Conservation (phyloP, 371 early-diverging fungal genomes). For the Apophysomyces variabilis region DNA sequence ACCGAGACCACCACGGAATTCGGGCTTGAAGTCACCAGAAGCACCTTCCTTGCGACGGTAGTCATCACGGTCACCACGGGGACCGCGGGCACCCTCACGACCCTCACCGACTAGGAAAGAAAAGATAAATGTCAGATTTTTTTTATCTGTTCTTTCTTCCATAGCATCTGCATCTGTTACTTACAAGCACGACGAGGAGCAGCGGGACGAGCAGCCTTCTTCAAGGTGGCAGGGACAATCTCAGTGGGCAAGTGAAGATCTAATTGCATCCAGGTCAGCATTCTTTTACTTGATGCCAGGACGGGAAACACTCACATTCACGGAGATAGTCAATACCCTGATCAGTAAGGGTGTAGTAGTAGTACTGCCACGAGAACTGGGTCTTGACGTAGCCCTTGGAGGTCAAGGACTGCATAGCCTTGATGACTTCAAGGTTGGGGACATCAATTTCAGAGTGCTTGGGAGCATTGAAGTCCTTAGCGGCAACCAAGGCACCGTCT, state of each 20-base stretch:
- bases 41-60: slow-evolving; percentile 94
- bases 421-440: slow-evolving; percentile 98
- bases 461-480: slow-evolving; percentile 96
- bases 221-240: slow-evolving; percentile 95
- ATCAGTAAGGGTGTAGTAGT: slow-evolving; percentile 98
- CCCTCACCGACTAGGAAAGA: slow-evolving; percentile 40
- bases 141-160: not conserved
- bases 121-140: not conserved
- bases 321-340: slow-evolving; percentile 97
- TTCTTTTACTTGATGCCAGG: not conserved
- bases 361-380: slow-evolving; percentile 99
- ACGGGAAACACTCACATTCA: slow-evolving; percentile 58
- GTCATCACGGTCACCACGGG: slow-evolving; percentile 75
- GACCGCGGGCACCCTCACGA: slow-evolving; percentile 59
- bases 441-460: slow-evolving; percentile 94
- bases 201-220: slow-evolving; percentile 82
- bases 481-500: slow-evolving; percentile 97
- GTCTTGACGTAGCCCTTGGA: slow-evolving; percentile 95
- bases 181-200: slow-evolving; percentile 67
- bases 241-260: slow-evolving; percentile 94
- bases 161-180: not conserved
- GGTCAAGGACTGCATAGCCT: slow-evolving; percentile 95
- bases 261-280: slow-evolving; percentile 12
- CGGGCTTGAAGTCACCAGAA: slow-evolving; percentile 89
- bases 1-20: slow-evolving; percentile 86